Evolutionary conservation across 805 yeast genomes (phyloP).

Genomic region (Ogataea thermomethanolica): DNA sequence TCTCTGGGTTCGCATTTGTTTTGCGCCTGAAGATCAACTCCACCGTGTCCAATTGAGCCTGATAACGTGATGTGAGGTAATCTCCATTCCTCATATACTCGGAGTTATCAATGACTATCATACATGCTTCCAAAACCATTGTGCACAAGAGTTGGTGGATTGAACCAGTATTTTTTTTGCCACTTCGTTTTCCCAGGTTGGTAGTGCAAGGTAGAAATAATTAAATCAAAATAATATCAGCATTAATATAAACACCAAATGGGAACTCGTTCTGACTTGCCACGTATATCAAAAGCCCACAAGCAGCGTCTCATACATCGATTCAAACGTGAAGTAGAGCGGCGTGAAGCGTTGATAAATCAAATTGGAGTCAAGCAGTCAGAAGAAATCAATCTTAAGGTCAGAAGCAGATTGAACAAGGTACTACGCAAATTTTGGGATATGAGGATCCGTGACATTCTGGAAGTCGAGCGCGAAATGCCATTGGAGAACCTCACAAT

Average conservation of each 20-base stretch:
- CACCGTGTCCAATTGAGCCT: constrained; percentile 88
- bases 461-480: constrained; percentile 43
- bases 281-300: constrained; percentile 32
- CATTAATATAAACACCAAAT: background rate
- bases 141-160: constrained; percentile 16
- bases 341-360: constrained; percentile 20
- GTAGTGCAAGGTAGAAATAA: constrained; percentile 10
- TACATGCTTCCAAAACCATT: constrained; percentile 95
- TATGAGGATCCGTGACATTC: constrained; percentile 41
- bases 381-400: constrained; percentile 34
- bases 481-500: constrained; percentile 27
- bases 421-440: constrained; percentile 50
- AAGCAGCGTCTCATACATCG: constrained; percentile 36
- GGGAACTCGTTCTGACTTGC: constrained; percentile 4
- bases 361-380: constrained; percentile 27
- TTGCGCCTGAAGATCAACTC: constrained; percentile 83
- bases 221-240: constrained; percentile 2
- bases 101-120: constrained; percentile 92
- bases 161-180: constrained; percentile 12
- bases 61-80: constrained; percentile 80
- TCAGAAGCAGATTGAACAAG: constrained; percentile 41
- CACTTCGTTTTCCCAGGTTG: constrained; percentile 9
- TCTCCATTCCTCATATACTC: constrained; percentile 97
- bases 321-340: constrained; percentile 19
- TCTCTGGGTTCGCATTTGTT: constrained; percentile 87